Conservation (phyloP, 495 filamentous ascomycete species). For the Neurospora sp. region DNA sequence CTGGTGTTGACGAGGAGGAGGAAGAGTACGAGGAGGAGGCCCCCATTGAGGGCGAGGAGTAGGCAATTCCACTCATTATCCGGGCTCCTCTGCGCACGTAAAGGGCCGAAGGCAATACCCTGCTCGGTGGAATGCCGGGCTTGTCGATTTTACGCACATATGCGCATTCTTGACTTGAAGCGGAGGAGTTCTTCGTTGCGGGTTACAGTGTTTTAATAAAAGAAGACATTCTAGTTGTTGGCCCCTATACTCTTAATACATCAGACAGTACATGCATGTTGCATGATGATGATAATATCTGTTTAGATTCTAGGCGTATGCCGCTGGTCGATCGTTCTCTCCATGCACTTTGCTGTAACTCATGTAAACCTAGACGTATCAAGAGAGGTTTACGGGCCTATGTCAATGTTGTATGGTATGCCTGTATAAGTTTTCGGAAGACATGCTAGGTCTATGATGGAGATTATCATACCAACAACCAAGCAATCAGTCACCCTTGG, state of each 20-base stretch:
- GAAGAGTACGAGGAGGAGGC: slow-evolving; percentile 55
- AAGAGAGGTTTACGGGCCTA: not conserved
- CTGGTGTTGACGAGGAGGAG: slow-evolving; percentile 66
- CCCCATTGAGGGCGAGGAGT: slow-evolving; percentile 44
- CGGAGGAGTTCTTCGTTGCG: slow-evolving; percentile 8
- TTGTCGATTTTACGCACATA: not conserved
- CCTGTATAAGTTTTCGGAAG: not conserved
- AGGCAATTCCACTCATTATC: slow-evolving; percentile 4
- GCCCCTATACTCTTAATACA: slow-evolving; percentile 11
- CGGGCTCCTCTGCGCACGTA: not conserved
- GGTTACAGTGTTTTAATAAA: slow-evolving; percentile 11
- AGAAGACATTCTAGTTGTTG: slow-evolving; percentile 8
- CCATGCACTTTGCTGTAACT: not conserved
- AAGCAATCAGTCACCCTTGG: not conserved
- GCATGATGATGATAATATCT: slow-evolving; percentile 5
- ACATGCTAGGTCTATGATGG: not conserved
- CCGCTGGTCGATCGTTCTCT: not conserved
- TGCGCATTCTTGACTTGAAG: not conserved
- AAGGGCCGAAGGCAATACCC: not conserved
- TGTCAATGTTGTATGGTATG: not conserved
- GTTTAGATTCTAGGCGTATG: not conserved
- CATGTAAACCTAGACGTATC: not conserved
- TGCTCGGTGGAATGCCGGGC: not conserved
- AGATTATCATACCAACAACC: not conserved
- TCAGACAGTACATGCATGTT: slow-evolving; percentile 12